These are phyloP conservation scores for Magnaporthales sp. DNA, from an alignment of 2,329 filamentous ascomycete genomes.

Conservation along the genomic window DNA sequence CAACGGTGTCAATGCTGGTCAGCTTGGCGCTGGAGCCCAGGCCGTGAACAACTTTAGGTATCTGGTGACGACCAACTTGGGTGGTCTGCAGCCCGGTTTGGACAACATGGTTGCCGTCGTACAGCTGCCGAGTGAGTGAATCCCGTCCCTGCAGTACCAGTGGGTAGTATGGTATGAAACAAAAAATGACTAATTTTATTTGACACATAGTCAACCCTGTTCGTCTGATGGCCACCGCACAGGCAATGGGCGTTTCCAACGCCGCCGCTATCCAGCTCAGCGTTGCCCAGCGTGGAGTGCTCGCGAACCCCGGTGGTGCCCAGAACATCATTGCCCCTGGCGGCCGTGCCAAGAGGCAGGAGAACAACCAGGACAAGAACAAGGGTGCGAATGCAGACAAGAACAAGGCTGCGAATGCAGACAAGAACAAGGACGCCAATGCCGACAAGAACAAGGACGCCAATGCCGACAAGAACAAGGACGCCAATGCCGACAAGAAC, in stretches of 20 bases:
- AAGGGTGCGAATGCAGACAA: background rate
- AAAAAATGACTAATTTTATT: background rate
- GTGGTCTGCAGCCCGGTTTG: background rate
- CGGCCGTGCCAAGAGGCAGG: background rate
- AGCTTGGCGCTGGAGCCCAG: background rate
- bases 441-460: background rate
- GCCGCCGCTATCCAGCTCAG: background rate
- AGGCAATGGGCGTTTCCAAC: background rate
- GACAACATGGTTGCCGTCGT: conserved; percentile 7
- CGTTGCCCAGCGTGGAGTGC: conserved; percentile 5
- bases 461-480: background rate
- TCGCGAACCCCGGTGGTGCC: background rate
- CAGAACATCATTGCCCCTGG: background rate
- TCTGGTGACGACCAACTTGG: conserved; percentile 1
- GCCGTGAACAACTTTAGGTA: conserved; percentile 5
- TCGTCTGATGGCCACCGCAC: conserved; percentile 1
- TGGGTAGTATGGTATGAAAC: too few relatives aligned
- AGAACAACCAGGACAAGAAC: background rate
- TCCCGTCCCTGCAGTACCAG: background rate
- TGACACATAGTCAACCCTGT: background rate
- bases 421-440: background rate
- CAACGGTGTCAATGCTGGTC: conserved; percentile 1
- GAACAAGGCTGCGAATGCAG: too few relatives aligned
- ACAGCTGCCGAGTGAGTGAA: conserved; percentile 4
- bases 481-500: too few relatives aligned